These are phyloP conservation scores for Prunus mume DNA, from an alignment of 306 rosid species.

Conservation along the genomic window DNA sequence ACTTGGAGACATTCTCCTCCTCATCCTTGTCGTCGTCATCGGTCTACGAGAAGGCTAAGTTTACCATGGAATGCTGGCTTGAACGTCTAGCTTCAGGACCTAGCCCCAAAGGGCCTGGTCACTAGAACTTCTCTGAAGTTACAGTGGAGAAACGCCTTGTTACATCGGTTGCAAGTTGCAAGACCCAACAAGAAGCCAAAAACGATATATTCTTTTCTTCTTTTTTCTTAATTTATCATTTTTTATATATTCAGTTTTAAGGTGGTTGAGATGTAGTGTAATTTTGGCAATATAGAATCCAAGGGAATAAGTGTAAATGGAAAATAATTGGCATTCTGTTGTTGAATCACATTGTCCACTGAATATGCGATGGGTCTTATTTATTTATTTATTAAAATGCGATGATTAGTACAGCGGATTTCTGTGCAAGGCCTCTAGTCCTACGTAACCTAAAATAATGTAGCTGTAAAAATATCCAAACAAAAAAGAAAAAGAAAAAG, in stretches of 20 bases:
- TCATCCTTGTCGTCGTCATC: slow-evolving; percentile 7
- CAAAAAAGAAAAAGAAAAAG: no score
- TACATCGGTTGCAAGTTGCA: background rate
- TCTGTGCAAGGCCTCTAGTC: no score
- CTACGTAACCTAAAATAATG: no score
- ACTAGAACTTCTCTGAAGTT: background rate
- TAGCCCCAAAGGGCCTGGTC: slow-evolving; percentile 36
- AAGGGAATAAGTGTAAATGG: background rate
- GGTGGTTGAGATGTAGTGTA: background rate
- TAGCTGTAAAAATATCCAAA: no score
- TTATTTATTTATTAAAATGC: no score
- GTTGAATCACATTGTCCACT: background rate
- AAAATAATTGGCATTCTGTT: background rate
- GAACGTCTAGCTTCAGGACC: slow-evolving; percentile 34
- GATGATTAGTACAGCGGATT: no score
- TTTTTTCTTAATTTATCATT: background rate
- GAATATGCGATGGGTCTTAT: background rate
- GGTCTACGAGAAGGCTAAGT: slow-evolving; percentile 19
- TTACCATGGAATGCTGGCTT: slow-evolving; percentile 32
- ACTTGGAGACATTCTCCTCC: slow-evolving; percentile 16
- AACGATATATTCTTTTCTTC: background rate
- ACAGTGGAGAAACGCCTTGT: no score
- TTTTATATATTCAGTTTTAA: no score
- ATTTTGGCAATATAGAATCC: background rate
- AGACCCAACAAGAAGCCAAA: background rate